Evolutionary conservation across 768 basidiomycete species (phyloP), one percentile per base, ranked within the genome.

Genomic region (Ramaria sp.): DNA sequence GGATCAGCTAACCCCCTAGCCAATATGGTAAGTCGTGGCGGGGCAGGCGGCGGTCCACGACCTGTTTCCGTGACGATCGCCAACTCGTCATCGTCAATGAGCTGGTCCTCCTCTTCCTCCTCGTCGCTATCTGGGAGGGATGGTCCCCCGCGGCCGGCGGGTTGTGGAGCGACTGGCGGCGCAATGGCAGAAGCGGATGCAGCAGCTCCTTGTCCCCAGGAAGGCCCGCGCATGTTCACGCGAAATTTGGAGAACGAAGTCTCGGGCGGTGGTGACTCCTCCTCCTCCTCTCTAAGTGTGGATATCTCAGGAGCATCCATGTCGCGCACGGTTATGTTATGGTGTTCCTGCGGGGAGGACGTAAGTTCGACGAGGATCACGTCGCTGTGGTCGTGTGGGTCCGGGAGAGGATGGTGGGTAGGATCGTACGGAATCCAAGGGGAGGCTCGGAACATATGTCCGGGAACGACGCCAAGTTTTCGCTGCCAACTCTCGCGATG

Each of bases 301-400:
- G 87, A 89, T 52, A 90, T 89, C 60, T 81, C 81, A 36, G 88
- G 88, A 32, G 87, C 84, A 37, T 88, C 88, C 84, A 88, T 87
- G 41, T 74, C 72, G 41, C 10, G 18, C 16, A 42, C n/a, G 22
- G 38, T 20, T 20, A 18, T 20, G 49, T 1, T 16, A 25, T 6
- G 16, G 3, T 20, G 32, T 34, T 36, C 28, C n/a, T n/a, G 50
- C 15, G 34, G 9, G 5, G 34, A 38, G 16, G 50, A 25, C 10
- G 38, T 13, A 25, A 8, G 32, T 13, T 34, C 32, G 32, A 34
- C 38, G 8, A 25, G 45, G 3, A 16, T 22, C n/a, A 25, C 51
- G 51, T 37, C 25, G 50, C 38, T 34, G 50, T 37, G 22, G 50
- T 51, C 50, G 50, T 37, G 22, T 28, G 20, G 27, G 34, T 41